Conservation (phyloP, 1,139 yeast genomes). For the Geotrichum histeridarum region DNA sequence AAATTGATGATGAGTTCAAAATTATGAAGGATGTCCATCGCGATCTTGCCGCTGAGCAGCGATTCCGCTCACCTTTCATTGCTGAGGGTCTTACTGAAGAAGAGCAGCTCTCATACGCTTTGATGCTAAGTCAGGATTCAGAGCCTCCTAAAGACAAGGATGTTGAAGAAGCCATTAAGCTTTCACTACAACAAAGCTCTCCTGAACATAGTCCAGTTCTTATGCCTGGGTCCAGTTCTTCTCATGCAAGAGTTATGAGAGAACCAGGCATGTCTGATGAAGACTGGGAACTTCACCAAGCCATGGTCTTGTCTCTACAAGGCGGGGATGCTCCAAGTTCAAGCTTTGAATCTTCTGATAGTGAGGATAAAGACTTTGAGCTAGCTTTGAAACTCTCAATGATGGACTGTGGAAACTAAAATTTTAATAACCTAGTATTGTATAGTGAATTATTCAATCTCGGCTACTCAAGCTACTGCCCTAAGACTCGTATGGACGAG, state of each 20-base stretch:
- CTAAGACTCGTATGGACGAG: no score
- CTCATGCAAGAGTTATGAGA: neutral
- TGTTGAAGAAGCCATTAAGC: constrained; percentile 25
- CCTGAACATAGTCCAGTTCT: neutral
- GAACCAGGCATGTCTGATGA: neutral
- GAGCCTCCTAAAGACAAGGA: constrained; percentile 24
- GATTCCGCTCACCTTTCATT: constrained; percentile 30
- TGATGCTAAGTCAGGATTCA: constrained; percentile 35
- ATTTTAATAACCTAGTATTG: no score
- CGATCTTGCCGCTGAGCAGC: constrained; percentile 25
- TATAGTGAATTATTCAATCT: no score
- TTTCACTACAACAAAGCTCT: constrained; percentile 22
- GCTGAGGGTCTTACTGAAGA: constrained; percentile 42
- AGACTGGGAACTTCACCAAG: neutral
- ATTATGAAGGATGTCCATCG: constrained; percentile 22
- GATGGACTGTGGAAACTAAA: neutral
- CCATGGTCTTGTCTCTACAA: neutral
- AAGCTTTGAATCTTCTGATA: neutral
- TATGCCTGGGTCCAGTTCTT: neutral
- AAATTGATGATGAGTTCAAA: constrained; percentile 35
- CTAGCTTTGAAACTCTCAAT: neutral
- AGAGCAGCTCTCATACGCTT: constrained; percentile 42
- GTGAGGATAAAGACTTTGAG: neutral
- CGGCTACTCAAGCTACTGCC: no score
- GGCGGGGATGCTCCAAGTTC: neutral